Evolutionary conservation across 768 basidiomycete species (phyloP).

Genomic region (Podaxis pistillaris): DNA sequence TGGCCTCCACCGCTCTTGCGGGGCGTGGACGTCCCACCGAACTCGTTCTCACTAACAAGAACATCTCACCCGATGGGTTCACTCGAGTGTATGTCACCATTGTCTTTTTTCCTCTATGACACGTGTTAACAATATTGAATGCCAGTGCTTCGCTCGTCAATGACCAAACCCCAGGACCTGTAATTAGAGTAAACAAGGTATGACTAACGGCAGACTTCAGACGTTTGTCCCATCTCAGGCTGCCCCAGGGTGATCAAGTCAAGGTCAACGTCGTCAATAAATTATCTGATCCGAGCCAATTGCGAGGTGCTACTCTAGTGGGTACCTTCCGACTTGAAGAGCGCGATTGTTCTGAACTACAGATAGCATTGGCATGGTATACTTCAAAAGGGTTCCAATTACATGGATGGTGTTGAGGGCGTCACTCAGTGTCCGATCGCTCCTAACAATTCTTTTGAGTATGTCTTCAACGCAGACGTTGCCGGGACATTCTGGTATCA

Average conservation of each 20-base stretch:
- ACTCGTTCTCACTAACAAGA: slow-evolving; percentile 39
- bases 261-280: slow-evolving; percentile 43
- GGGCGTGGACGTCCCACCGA: slow-evolving; percentile 28
- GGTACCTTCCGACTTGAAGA: slow-evolving; percentile 2
- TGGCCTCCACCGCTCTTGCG: background rate
- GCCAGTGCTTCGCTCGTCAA: slow-evolving; percentile 25
- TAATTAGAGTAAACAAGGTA: slow-evolving; percentile 28
- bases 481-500: slow-evolving; percentile 38
- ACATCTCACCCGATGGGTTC: slow-evolving; percentile 52
- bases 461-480: slow-evolving; percentile 32
- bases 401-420: slow-evolving; percentile 41
- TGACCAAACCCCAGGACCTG: slow-evolving; percentile 27
- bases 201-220: background rate
- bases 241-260: slow-evolving; percentile 31
- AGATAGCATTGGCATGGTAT: slow-evolving; percentile 54
- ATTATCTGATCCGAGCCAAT: slow-evolving; percentile 37
- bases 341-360: background rate
- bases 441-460: slow-evolving; percentile 40
- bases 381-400: slow-evolving; percentile 39
- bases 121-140: background rate
- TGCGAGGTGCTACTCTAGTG: slow-evolving; percentile 30
- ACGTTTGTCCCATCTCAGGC: background rate
- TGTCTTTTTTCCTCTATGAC: background rate
- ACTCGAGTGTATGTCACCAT: slow-evolving; percentile 21
- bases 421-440: slow-evolving; percentile 50